Evolutionary conservation across 2,329 filamentous ascomycete species (phyloP).

Genomic region (Colletotrichum cuscutae): DNA sequence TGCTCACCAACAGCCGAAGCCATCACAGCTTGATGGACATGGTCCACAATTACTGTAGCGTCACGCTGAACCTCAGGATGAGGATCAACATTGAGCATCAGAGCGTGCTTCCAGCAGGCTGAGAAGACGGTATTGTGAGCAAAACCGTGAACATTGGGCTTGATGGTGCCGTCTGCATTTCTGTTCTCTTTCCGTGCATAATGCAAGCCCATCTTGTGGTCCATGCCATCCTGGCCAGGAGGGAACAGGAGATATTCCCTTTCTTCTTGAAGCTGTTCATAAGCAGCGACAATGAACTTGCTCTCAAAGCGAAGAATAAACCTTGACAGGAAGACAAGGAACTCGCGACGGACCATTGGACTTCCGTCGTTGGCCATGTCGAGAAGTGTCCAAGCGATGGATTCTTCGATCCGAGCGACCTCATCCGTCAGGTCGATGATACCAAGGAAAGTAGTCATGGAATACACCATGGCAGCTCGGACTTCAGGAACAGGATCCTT

Average conservation of each 20-base stretch:
- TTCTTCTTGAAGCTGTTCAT: slow-evolving; percentile 89
- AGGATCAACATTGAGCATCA: slow-evolving; percentile 92
- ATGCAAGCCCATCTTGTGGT: slow-evolving; percentile 71
- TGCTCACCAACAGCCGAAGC: slow-evolving; percentile 79
- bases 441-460: slow-evolving; percentile 91
- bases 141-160: slow-evolving; percentile 65
- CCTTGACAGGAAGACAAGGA: slow-evolving; percentile 92
- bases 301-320: slow-evolving; percentile 91
- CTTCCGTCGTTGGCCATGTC: slow-evolving; percentile 95
- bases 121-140: slow-evolving; percentile 93
- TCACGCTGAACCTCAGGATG: slow-evolving; percentile 92
- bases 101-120: slow-evolving; percentile 91
- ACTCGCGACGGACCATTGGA: slow-evolving; percentile 91
- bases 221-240: slow-evolving; percentile 64
- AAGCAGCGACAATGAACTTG: slow-evolving; percentile 91
- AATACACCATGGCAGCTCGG: slow-evolving; percentile 90
- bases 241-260: slow-evolving; percentile 72
- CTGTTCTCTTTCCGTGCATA: slow-evolving; percentile 67
- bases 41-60: slow-evolving; percentile 87
- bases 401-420: slow-evolving; percentile 90
- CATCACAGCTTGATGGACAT: slow-evolving; percentile 81
- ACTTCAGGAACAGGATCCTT: slow-evolving; percentile 93
- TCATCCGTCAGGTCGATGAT: slow-evolving; percentile 94
- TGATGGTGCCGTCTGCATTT: slow-evolving; percentile 67
- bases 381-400: slow-evolving; percentile 86